A percentile compares a stretch with the other conserved stretches of the same genome.
Conservation (phyloP, 2,329 filamentous ascomycete genomes). For the Ampelomyces quisqualis region DNA sequence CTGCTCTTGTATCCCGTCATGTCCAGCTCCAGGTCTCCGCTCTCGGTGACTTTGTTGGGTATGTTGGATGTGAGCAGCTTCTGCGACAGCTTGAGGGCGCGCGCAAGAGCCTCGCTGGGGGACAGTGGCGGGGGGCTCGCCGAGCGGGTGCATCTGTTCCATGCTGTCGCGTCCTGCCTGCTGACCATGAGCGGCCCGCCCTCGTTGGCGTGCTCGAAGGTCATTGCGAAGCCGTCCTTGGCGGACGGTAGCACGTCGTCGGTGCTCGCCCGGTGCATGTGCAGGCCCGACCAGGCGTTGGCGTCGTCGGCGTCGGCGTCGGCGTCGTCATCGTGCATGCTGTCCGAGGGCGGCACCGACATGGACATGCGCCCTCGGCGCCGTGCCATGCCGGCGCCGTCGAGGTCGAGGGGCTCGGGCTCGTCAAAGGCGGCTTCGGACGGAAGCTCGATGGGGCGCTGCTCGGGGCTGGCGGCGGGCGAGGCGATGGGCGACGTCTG, state of each 20-base stretch:
- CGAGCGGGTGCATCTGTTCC: slow-evolving; percentile 54
- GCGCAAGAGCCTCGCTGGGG: slow-evolving; percentile 73
- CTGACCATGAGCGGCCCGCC: slow-evolving; percentile 35
- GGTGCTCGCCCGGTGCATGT: slow-evolving; percentile 50
- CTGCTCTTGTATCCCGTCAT: slow-evolving; percentile 97
- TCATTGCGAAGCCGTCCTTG: slow-evolving; percentile 41
- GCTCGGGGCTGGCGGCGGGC: slow-evolving; percentile 76
- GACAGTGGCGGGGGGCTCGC: slow-evolving; percentile 75
- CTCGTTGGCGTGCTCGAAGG: slow-evolving; percentile 28
- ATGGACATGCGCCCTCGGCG: slow-evolving; percentile 35
- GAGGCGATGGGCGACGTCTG: slow-evolving; percentile 95
- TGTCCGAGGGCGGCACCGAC: slow-evolving; percentile 28
- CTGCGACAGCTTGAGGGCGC: slow-evolving; percentile 81
- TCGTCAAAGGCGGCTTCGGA: slow-evolving; percentile 59
- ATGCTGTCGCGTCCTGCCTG: slow-evolving; percentile 38
- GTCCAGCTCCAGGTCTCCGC: slow-evolving; percentile 93
- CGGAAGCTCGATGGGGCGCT: slow-evolving; percentile 55
- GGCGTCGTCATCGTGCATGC: slow-evolving; percentile 17
- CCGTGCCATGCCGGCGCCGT: slow-evolving; percentile 42
- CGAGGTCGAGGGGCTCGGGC: slow-evolving; percentile 69
- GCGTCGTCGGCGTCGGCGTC: slow-evolving; percentile 25
- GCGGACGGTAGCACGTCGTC: slow-evolving; percentile 55
- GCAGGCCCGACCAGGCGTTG: slow-evolving; percentile 42
- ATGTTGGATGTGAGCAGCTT: slow-evolving; percentile 90
- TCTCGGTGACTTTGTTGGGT: slow-evolving; percentile 86